Percentiles rank a stretch among this genome's conserved stretches.
phyloP scores from a whole-genome alignment of 164 flowering plant species.

The Umbilicus rupestris region DNA sequence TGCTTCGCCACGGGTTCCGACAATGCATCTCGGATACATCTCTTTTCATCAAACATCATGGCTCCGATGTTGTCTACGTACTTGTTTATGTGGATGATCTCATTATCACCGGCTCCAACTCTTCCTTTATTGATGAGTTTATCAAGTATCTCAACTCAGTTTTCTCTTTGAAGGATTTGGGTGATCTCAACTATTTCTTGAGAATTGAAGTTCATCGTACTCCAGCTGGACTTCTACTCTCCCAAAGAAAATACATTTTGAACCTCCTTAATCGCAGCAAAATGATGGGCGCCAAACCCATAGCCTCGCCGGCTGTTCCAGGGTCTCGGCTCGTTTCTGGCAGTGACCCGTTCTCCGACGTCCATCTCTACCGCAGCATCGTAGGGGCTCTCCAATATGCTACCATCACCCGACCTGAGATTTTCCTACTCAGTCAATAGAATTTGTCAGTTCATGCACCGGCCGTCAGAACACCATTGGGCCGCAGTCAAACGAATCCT shows the following conservation, averaged over 20 bases:
- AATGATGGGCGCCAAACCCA: background rate
- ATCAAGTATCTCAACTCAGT: background rate
- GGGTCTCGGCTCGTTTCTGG: background rate
- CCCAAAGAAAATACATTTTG: background rate
- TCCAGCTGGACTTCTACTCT: background rate
- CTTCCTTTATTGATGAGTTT: background rate
- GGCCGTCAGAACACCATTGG: background rate
- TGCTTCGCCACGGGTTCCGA: background rate
- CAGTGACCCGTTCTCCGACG: background rate
- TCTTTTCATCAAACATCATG: background rate
- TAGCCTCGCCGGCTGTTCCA: background rate
- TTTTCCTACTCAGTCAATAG: background rate
- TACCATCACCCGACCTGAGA: background rate
- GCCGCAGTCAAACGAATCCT: background rate
- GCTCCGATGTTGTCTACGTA: background rate
- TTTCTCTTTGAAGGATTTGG: constrained; percentile 18
- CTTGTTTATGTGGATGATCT: background rate
- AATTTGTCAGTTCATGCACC: background rate
- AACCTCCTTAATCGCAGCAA: background rate
- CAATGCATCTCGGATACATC: background rate
- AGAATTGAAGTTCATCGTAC: constrained; percentile 12
- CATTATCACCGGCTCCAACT: background rate
- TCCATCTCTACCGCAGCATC: background rate
- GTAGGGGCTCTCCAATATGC: background rate
- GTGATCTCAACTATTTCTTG: constrained; percentile 9